A percentile compares a stretch with the other conserved stretches of the same genome.
phyloP scores from a whole-genome alignment of 441 rosid species.

The Erodium trifolium region DNA sequence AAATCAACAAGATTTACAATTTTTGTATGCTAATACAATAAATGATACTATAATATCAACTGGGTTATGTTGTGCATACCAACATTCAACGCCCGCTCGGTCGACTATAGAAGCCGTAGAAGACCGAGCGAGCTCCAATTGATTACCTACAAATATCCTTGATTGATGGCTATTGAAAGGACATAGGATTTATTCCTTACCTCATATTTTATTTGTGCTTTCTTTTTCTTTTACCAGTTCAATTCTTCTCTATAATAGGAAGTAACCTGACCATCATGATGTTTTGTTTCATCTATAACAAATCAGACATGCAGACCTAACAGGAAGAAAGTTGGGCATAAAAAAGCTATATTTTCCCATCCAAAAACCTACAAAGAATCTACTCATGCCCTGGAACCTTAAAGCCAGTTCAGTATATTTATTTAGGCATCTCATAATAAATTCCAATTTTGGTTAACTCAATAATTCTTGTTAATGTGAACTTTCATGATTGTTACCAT shows the following conservation, averaged over 20 bases:
- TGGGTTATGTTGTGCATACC: too few species aligned
- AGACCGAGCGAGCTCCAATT: too few species aligned
- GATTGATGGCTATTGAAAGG: neutral
- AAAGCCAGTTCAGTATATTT: neutral
- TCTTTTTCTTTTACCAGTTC: neutral
- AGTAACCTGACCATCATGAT: neutral
- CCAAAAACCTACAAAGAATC: too few species aligned
- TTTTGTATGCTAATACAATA: too few species aligned
- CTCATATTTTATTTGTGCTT: neutral
- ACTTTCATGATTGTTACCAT: too few species aligned
- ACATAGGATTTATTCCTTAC: neutral
- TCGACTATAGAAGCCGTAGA: too few species aligned
- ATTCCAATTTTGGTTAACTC: neutral
- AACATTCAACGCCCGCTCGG: too few species aligned
- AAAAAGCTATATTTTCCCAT: too few species aligned
- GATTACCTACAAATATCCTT: too few species aligned
- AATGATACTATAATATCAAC: too few species aligned
- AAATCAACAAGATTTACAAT: too few species aligned
- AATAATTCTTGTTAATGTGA: too few species aligned
- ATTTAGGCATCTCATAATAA: neutral
- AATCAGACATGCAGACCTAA: neutral
- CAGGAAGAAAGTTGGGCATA: neutral
- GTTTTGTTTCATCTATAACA: neutral
- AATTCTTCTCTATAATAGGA: neutral
- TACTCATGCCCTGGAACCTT: neutral